Conservation (phyloP, 2,329 filamentous ascomycete genomes). For the Epichloe amarillans region DNA sequence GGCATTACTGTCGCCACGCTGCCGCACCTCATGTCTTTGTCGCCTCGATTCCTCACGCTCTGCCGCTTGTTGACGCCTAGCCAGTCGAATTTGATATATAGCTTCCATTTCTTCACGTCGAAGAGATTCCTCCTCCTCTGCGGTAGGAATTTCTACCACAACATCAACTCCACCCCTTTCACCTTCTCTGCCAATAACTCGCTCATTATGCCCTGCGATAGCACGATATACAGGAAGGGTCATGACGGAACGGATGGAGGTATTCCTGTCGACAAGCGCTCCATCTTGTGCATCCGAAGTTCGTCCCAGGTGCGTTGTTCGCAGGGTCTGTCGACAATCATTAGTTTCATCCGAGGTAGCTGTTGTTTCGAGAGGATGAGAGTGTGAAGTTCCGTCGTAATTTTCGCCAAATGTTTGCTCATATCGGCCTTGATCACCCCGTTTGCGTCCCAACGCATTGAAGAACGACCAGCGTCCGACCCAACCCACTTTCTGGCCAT, state of each 20-base stretch:
- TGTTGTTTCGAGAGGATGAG: slow-evolving; percentile 14
- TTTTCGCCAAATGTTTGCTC: slow-evolving; percentile 19
- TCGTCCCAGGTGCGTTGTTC: slow-evolving; percentile 7
- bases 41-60: slow-evolving; percentile 67
- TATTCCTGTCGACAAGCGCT: slow-evolving; percentile 58
- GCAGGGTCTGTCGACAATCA: slow-evolving; percentile 1
- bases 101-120: slow-evolving; percentile 88
- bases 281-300: slow-evolving; percentile 16
- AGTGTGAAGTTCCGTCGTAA: slow-evolving; percentile 9
- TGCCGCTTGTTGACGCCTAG: slow-evolving; percentile 59
- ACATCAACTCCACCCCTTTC: slow-evolving; percentile 86
- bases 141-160: slow-evolving; percentile 72
- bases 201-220: slow-evolving; percentile 60
- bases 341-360: slow-evolving; percentile 4
- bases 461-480: not conserved
- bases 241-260: slow-evolving; percentile 84
- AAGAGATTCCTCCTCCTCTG: slow-evolving; percentile 62
- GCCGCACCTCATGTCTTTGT: slow-evolving; percentile 57
- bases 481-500: not conserved
- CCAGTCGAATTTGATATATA: slow-evolving; percentile 75
- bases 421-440: slow-evolving; percentile 13
- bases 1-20: slow-evolving; percentile 53
- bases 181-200: slow-evolving; percentile 75
- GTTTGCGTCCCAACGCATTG: slow-evolving; percentile 7
- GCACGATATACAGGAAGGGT: slow-evolving; percentile 77